Evolutionary conservation across 1,284 basidiomycete species (phyloP), one percentile per base, ranked within the genome.

Genomic region (Boletus holoroseus): DNA sequence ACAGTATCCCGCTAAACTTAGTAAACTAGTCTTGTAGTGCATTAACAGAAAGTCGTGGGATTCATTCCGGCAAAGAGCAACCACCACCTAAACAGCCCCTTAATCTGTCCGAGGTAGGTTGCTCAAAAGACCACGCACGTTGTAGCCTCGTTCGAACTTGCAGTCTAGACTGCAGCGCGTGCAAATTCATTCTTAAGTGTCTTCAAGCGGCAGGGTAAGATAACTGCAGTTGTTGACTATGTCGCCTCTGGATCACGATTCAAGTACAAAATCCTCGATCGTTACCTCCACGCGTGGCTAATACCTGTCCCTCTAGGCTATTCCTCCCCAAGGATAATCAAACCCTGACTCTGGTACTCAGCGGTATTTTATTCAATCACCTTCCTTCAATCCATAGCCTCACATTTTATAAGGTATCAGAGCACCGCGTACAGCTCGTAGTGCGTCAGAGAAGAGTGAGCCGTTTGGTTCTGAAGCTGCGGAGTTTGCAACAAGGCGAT

Each of bases 61-160:
- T 99, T 15, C 95, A 99, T 68, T 94, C 93, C 15, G 87, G 89
- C 42, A 97, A 97, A 70, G 94, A 97, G 43, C 74, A 88, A 18
- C 83, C 71, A 51, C 77, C 74, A 64, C 91, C 76, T 58, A 94
- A 78, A 62, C 77, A 76, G 49, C 80, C 87, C 7, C 67, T 83
- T 28, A 97, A 99, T 70, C 86, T 95, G 16, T 96, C 92, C 5
- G 94, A 96, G 75, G 88, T 62, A 22, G 30, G 53, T 52, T 24
- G 20, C 20, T 42, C 24, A 5, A 27, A 27, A 20, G 44, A 50
- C 27, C 44, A 32, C 31, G 24, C 15, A 39, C 15, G 15, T 26
- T 13, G 27, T 27, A 3, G 12, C 28, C 47, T 58, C 22, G 57
- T 43, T 50, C 45, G 38, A 32, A 49, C 47, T 20, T 39, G 15